phyloP scores from a whole-genome alignment of 148 eudicot species.

The Pharnaceum exiguum region DNA sequence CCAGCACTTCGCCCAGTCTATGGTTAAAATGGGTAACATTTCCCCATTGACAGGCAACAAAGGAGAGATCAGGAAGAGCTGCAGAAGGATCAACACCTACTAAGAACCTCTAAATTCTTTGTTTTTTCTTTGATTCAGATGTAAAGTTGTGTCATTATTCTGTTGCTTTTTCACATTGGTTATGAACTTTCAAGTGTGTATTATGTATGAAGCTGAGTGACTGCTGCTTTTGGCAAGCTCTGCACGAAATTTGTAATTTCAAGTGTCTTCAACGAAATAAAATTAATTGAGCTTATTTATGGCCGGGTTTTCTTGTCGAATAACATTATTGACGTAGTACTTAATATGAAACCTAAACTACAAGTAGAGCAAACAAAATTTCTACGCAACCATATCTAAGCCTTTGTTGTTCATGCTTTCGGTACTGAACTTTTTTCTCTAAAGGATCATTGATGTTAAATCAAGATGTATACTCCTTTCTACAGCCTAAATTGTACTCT shows the following conservation, averaged over 20 bases:
- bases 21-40: constrained; percentile 78
- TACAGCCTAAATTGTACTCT: too few species aligned
- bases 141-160: not conserved
- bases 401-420: too few species aligned
- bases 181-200: not conserved
- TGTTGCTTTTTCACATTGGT: not conserved
- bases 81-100: constrained; percentile 54
- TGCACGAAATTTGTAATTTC: not conserved
- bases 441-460: too few species aligned
- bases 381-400: too few species aligned
- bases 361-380: too few species aligned
- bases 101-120: constrained; percentile 8
- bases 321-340: too few species aligned
- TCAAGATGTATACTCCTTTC: too few species aligned
- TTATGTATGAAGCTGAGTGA: not conserved
- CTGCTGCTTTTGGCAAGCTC: not conserved
- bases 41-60: constrained; percentile 51
- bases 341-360: too few species aligned
- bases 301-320: not conserved
- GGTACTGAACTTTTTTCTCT: too few species aligned
- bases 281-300: not conserved
- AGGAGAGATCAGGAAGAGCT: constrained; percentile 68
- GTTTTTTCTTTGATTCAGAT: not conserved
- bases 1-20: constrained; percentile 70
- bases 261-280: constrained; percentile 4